These are phyloP conservation scores for Ceratocystis cacaofunesta DNA, from an alignment of 2,329 filamentous ascomycete genomes.

Conservation along the genomic window DNA sequence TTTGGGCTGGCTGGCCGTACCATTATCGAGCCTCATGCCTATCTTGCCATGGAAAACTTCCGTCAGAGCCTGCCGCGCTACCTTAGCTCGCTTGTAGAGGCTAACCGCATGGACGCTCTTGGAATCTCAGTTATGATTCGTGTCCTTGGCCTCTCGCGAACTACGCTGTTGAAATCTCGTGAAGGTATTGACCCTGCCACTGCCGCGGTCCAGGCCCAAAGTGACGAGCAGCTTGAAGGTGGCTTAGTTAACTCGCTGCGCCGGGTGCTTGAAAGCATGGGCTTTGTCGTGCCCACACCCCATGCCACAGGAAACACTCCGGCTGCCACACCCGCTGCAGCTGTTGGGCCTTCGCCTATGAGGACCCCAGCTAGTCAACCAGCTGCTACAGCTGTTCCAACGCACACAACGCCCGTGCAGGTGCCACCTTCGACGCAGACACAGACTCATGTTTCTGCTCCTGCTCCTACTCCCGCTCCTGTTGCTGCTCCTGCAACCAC, in stretches of 20 bases:
- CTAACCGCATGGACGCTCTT: constrained; percentile 31
- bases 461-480: not conserved
- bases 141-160: constrained; percentile 33
- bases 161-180: constrained; percentile 27
- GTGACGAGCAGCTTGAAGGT: constrained; percentile 29
- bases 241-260: constrained; percentile 29
- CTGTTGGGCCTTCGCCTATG: not conserved
- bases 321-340: constrained; percentile 4
- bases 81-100: constrained; percentile 28
- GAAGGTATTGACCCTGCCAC: constrained; percentile 23
- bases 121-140: constrained; percentile 37
- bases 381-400: not conserved
- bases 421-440: not conserved
- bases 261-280: constrained; percentile 28
- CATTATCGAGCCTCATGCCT: constrained; percentile 28
- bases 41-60: constrained; percentile 30
- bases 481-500: not conserved
- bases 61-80: constrained; percentile 31
- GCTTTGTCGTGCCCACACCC: constrained; percentile 17
- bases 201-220: constrained; percentile 19
- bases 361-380: not conserved
- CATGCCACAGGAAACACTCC: constrained; percentile 7
- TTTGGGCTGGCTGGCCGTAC: constrained; percentile 21
- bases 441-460: not conserved
- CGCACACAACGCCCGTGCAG: not conserved